A percentile compares a stretch with the other conserved stretches of the same genome.
Evolutionary conservation across 306 rosid species (phyloP).

Genomic region (Dalbergia cochinchinensis): DNA sequence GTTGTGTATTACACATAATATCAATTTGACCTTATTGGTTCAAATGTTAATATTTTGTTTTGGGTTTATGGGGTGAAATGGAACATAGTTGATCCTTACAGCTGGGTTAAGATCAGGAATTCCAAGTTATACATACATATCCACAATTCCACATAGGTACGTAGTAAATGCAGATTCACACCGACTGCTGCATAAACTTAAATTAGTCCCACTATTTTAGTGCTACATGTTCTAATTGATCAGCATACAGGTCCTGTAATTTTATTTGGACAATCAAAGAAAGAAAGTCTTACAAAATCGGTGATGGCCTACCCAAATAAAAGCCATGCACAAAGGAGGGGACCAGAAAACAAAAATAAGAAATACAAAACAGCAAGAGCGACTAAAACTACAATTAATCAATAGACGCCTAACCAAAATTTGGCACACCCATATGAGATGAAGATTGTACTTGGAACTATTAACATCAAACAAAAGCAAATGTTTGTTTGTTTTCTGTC

Average conservation of each 20-base stretch:
- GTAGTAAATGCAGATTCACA: constrained; percentile 18
- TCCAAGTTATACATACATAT: not conserved
- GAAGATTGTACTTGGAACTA: constrained; percentile 37
- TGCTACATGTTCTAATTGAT: constrained; percentile 34
- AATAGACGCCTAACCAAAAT: constrained; percentile 26
- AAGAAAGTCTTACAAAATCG: constrained; percentile 36
- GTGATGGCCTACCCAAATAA: constrained; percentile 35
- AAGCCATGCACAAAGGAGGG: not conserved
- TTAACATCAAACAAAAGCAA: constrained; percentile 38
- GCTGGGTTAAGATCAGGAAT: constrained; percentile 2
- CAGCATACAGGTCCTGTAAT: constrained; percentile 35
- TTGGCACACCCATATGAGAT: constrained; percentile 24
- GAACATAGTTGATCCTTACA: constrained; percentile 1
- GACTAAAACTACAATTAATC: not conserved
- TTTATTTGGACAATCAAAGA: constrained; percentile 37
- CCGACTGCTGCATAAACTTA: constrained; percentile 3
- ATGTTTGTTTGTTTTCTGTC: constrained; percentile 25
- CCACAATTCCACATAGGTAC: not conserved
- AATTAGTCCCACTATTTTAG: not conserved
- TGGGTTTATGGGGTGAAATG: constrained; percentile 9
- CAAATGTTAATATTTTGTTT: constrained; percentile 13
- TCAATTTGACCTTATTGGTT: constrained; percentile 36
- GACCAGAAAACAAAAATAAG: not conserved
- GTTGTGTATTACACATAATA: constrained; percentile 7
- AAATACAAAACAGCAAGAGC: not conserved